Percentiles rank a stretch among this genome's conserved stretches.
Evolutionary conservation across 495 filamentous ascomycete species (phyloP).

Genomic region (Tetracladium marchalianum): DNA sequence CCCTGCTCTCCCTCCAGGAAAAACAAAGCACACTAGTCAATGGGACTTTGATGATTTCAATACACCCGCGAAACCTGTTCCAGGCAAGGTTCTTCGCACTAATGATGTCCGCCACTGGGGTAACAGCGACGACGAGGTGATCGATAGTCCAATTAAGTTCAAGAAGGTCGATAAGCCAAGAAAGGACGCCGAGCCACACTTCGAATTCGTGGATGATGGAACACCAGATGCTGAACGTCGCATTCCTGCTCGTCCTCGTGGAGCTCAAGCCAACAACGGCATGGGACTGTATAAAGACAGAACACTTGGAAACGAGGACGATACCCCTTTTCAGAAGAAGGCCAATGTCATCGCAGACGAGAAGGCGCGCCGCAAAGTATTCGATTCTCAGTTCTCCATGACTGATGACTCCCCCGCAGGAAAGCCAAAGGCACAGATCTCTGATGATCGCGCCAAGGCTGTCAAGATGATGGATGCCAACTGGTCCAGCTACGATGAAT

Average conservation of each 20-base stretch:
- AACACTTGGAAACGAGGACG: conserved; percentile 43
- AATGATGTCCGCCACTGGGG: conserved; percentile 62
- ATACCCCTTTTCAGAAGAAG: conserved; percentile 57
- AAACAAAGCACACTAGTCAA: conserved; percentile 54
- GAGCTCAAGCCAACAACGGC: conserved; percentile 47
- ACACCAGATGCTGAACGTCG: conserved; percentile 25
- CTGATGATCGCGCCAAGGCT: conserved; percentile 45
- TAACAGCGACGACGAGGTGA: conserved; percentile 54
- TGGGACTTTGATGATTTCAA: conserved; percentile 84
- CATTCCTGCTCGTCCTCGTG: conserved; percentile 29
- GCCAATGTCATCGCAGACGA: conserved; percentile 54
- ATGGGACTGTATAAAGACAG: conserved; percentile 71
- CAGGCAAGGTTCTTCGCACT: conserved; percentile 36
- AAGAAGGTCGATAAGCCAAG: conserved; percentile 54
- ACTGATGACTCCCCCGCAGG: conserved; percentile 48
- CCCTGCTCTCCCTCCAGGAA: conserved; percentile 28
- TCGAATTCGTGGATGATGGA: conserved; percentile 55
- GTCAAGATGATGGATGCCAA: conserved; percentile 59
- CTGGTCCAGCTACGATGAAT: conserved; percentile 54
- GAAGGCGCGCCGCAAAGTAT: conserved; percentile 59
- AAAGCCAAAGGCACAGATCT: conserved; percentile 21
- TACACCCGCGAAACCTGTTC: conserved; percentile 61
- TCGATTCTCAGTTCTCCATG: conserved; percentile 62
- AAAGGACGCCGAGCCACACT: conserved; percentile 70
- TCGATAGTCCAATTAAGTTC: conserved; percentile 45